These are phyloP conservation scores for Trametes maxima DNA, from an alignment of 768 basidiomycete genomes.

Conservation along the genomic window DNA sequence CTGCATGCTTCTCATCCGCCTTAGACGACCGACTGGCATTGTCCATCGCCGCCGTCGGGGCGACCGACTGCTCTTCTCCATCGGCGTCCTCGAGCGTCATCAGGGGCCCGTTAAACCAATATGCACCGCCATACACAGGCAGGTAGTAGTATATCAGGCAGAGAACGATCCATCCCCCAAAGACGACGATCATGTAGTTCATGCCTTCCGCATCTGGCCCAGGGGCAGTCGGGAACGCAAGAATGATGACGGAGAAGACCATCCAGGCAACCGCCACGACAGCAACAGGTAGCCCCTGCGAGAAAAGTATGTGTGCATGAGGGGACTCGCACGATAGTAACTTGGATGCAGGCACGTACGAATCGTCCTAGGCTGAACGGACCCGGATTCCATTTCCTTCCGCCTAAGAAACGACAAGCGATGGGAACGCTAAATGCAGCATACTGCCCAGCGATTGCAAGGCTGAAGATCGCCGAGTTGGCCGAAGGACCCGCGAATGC, in stretches of 20 bases:
- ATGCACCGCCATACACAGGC: constrained; percentile 31
- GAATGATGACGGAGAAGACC: constrained; percentile 38
- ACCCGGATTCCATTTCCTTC: constrained; percentile 34
- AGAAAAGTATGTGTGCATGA: neutral
- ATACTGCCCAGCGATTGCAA: constrained; percentile 29
- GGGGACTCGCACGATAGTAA: neutral
- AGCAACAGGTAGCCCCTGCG: constrained; percentile 37
- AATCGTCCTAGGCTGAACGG: constrained; percentile 40
- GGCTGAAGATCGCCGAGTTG: constrained; percentile 40
- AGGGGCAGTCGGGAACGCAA: constrained; percentile 39
- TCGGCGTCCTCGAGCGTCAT: neutral
- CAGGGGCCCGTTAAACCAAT: constrained; percentile 34
- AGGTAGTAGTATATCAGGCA: constrained; percentile 41
- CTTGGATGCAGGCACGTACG: constrained; percentile 18
- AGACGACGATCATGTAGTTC: constrained; percentile 45
- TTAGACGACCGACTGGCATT: no score
- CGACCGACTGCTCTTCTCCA: no score
- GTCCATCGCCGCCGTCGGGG: no score
- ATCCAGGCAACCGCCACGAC: constrained; percentile 40
- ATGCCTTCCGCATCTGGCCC: constrained; percentile 36
- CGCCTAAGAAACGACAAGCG: constrained; percentile 35
- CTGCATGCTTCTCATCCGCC: no score
- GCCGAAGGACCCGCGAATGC: constrained; percentile 57
- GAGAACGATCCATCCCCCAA: constrained; percentile 37
- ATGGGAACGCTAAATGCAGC: constrained; percentile 39